Conservation (phyloP, 179 eudicot species). For the Drosera spatulata region DNA sequence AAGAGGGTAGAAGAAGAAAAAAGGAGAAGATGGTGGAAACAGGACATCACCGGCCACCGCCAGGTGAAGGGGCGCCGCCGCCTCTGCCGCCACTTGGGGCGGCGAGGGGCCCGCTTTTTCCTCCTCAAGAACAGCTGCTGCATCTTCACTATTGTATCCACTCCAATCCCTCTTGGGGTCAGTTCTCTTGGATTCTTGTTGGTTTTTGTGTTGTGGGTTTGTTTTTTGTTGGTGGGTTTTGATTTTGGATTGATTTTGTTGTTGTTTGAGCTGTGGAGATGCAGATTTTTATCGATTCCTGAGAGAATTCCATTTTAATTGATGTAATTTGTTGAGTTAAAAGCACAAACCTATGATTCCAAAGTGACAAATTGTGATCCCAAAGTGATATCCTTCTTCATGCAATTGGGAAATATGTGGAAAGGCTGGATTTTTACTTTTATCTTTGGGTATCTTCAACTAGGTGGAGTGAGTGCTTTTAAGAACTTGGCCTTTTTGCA, state of each 20-base stretch:
- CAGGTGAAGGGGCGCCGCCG: conserved; percentile 23
- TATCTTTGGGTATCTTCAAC: background rate
- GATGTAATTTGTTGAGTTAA: no score
- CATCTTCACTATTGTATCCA: conserved; percentile 89
- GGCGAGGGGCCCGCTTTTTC: conserved; percentile 57
- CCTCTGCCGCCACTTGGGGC: conserved; percentile 50
- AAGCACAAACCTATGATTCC: no score
- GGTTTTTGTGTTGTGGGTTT: background rate
- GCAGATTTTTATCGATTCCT: no score
- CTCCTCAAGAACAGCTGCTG: conserved; percentile 67
- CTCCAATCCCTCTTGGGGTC: conserved; percentile 90
- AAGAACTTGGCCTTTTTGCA: conserved; percentile 1
- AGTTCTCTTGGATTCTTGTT: conserved; percentile 18
- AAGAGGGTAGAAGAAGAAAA: background rate
- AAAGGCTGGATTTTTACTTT: no score
- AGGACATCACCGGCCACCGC: conserved; percentile 39
- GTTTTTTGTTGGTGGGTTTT: background rate
- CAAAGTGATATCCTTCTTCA: no score
- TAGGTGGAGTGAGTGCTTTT: background rate
- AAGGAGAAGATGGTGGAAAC: conserved; percentile 40
- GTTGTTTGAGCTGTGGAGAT: no score
- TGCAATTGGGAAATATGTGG: no score
- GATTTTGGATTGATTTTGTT: no score
- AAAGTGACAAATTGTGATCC: no score
- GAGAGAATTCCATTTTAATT: no score